Evolutionary conservation across 768 basidiomycete species (phyloP).

Genomic region (Leccinum incarnatum): DNA sequence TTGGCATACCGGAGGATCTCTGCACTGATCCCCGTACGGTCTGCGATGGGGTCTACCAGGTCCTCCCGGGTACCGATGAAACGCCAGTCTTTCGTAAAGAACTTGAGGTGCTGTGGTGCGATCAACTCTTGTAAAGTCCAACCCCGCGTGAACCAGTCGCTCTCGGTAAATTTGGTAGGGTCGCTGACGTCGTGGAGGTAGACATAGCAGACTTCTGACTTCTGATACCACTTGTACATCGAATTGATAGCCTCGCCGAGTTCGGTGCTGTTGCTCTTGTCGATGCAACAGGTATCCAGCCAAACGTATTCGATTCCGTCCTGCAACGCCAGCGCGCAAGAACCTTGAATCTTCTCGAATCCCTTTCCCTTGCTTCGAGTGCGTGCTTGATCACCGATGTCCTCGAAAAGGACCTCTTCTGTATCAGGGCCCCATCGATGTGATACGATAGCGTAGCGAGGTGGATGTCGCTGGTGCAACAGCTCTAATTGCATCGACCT

Average conservation of each 20-base stretch:
- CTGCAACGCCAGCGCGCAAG: conserved; percentile 16
- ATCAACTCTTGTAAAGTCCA: conserved; percentile 33
- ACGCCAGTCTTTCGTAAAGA: conserved; percentile 29
- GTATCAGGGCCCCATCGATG: conserved; percentile 26
- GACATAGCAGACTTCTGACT: conserved; percentile 25
- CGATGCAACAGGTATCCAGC: conserved; percentile 35
- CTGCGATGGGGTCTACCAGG: conserved; percentile 12
- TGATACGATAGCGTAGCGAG: conserved; percentile 27
- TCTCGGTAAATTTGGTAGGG: conserved; percentile 13
- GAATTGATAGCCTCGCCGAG: conserved; percentile 31
- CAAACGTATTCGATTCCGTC: conserved; percentile 26
- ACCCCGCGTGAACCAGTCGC: conserved; percentile 32
- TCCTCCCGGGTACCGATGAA: conserved; percentile 15
- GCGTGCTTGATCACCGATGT: conserved; percentile 18
- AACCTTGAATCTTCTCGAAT: conserved; percentile 20
- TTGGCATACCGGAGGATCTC: conserved; percentile 13
- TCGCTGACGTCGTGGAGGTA: conserved; percentile 28
- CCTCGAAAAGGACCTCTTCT: conserved; percentile 23
- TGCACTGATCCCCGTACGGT: conserved; percentile 14
- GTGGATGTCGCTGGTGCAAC: background rate
- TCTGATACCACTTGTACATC: conserved; percentile 35
- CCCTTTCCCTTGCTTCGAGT: conserved; percentile 17
- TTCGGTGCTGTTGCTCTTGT: conserved; percentile 27
- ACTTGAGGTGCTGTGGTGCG: conserved; percentile 26
- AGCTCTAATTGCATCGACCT: conserved; percentile 15